These are phyloP conservation scores for Paramecium tetraurelia DNA, from an alignment of 73 alveolate species.

Conservation along the genomic window DNA sequence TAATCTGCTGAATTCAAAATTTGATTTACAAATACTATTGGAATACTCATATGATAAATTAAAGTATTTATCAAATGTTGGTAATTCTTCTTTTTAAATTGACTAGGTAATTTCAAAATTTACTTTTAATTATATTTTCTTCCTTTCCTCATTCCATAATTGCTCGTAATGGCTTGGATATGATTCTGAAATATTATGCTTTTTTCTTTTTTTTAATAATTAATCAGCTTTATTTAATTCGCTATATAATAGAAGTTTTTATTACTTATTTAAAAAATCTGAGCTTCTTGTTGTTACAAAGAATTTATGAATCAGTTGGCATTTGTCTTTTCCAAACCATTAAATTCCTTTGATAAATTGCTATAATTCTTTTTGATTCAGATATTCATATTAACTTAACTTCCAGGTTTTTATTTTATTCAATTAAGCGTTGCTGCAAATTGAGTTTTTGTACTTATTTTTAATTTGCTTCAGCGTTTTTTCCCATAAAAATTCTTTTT, in stretches of 20 bases:
- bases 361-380: not conserved
- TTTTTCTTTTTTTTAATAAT: not conserved
- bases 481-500: conserved; percentile 26
- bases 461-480: not conserved
- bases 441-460: conserved; percentile 25
- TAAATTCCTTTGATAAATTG: not conserved
- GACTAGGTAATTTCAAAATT: not conserved
- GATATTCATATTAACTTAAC: not conserved
- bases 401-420: not conserved
- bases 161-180: conserved; percentile 25
- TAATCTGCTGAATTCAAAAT: not conserved
- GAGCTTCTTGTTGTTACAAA: not conserved
- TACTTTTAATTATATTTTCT: conserved; percentile 25
- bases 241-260: not conserved
- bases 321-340: conserved; percentile 7
- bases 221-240: conserved; percentile 5
- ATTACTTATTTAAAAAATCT: not conserved
- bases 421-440: not conserved
- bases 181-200: not conserved
- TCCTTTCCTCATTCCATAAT: not conserved
- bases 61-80: not conserved
- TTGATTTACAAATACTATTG: not conserved
- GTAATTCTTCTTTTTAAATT: not conserved
- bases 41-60: not conserved
- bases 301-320: not conserved